Evolutionary conservation across 78 protist species (phyloP).

Genomic region (Pirum gemmata): DNA sequence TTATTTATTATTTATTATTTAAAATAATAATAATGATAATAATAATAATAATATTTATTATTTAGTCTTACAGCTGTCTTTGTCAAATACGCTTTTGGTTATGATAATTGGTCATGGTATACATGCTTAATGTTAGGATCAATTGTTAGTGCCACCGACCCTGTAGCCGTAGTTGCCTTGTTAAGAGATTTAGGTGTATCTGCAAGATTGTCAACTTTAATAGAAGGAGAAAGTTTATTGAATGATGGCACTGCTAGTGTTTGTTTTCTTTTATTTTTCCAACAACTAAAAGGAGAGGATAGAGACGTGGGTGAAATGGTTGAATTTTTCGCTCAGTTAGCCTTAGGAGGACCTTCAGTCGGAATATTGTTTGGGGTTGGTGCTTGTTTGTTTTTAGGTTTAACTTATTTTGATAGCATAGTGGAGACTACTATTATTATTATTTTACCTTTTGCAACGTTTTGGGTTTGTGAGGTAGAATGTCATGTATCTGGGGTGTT

Average conservation of each 20-base stretch:
- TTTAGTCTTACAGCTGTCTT: too few species aligned
- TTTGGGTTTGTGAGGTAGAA: conserved; percentile 44
- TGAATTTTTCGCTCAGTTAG: conserved; percentile 10
- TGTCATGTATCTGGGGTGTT: conserved; percentile 35
- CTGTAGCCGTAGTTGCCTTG: conserved; percentile 73
- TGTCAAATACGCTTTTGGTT: background rate
- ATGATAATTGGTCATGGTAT: background rate
- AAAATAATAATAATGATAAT: too few species aligned
- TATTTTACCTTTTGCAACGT: conserved; percentile 36
- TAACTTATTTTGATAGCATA: conserved; percentile 11
- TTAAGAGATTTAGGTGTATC: conserved; percentile 63
- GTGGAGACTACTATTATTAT: conserved; percentile 37
- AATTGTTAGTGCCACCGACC: conserved; percentile 54
- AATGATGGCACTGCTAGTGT: conserved; percentile 71
- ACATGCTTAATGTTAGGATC: background rate
- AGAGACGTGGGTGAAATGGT: background rate
- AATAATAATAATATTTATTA: too few species aligned
- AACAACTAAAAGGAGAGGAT: background rate
- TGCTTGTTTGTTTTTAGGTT: background rate
- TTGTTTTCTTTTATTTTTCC: conserved; percentile 30
- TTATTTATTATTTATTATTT: too few species aligned
- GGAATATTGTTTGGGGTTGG: background rate
- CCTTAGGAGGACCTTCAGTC: conserved; percentile 3
- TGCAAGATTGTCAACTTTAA: conserved; percentile 42
- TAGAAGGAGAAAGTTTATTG: conserved; percentile 67